Base-by-base conservation (phyloP, 441 rosid genomes). In the Croton setiger region DNA sequence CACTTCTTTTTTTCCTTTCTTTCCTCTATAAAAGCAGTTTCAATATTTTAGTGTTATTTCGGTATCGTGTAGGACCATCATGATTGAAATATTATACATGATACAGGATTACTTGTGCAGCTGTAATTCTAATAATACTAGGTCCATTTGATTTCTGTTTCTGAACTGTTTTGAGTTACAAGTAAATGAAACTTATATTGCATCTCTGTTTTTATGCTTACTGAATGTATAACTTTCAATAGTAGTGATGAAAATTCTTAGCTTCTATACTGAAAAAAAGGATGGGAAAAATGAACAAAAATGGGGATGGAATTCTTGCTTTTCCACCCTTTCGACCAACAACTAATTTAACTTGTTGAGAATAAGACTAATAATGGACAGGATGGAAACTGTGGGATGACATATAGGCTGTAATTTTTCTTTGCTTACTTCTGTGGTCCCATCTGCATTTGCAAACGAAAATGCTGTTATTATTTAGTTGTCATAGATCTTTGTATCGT, bases 321-420 rank as follows among this genome's bases (percentile, higher is more conserved):
- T 48, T 39, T 48, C 17, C 18, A 14, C 5, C 8, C 52, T 44
- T 52, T 58, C 49, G 20, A 27, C 13, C 13, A 17, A 23, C 37
- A 13, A 21, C 17, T 53, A 36, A 52, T 72, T 48, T 75, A 59
- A 6, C 43, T 33, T 33, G 41, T 48, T 15, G 35, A 63, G 56
- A 59, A 47, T 5, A 56, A 37, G 75, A 44, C 62, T 60, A 55
- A 17, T 64, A 49, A 62, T 11, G 57, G 45, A 60, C 47, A 33
- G 71, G 54, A 72, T 64, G 66, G 35, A 11, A 31, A 36, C 14
- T 52, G 20, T 49, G 20, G 67, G 56, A 20, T 63, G 74, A 27
- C 65, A 23, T 15, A 43, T 21, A 56, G 43, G 52, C 43, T 64
- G 37, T 66, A 64, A 9, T 44, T 63, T 15, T 63, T 36, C 18